phyloP scores from a whole-genome alignment of 106 monocot genomes.

The Acorus calamus region DNA sequence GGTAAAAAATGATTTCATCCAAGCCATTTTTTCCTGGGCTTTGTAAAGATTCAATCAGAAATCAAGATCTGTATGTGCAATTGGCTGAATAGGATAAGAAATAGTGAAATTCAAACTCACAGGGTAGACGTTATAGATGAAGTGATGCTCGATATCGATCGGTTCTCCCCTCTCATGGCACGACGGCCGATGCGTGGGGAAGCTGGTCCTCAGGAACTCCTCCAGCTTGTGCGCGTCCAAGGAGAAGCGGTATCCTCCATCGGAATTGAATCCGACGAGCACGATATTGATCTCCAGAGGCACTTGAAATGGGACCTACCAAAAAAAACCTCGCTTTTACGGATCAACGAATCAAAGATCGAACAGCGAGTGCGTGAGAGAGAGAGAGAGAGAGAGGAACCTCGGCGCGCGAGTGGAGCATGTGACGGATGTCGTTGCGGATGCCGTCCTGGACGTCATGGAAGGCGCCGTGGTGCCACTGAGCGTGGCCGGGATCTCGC shows the following conservation, averaged over 20 bases:
- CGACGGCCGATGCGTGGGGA: conserved; percentile 78
- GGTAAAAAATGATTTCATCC: too few relatives aligned
- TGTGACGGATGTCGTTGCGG: conserved; percentile 89
- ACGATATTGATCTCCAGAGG: conserved; percentile 92
- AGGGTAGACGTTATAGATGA: conserved; percentile 77
- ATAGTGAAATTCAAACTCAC: conserved; percentile 25
- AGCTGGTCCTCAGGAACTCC: conserved; percentile 59
- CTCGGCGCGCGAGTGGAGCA: conserved; percentile 90
- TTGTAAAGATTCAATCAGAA: too few relatives aligned
- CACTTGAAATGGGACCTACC: conserved; percentile 97
- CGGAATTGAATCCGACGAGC: conserved; percentile 76
- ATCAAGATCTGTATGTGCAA: too few relatives aligned
- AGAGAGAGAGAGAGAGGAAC: conserved; percentile 13
- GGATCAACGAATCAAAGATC: not conserved
- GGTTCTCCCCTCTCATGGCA: conserved; percentile 94
- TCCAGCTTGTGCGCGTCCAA: conserved; percentile 68
- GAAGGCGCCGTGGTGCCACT: conserved; percentile 95
- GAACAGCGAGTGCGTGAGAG: not conserved
- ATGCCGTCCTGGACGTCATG: conserved; percentile 84
- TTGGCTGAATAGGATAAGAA: too few relatives aligned
- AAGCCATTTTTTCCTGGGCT: too few relatives aligned
- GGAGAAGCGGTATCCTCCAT: conserved; percentile 74
- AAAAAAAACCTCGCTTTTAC: not conserved
- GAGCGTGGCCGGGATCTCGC: conserved; percentile 82
- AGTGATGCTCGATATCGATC: conserved; percentile 93